Conservation (phyloP, 106 monocot species). For the Dendrobium chrysotoxum region DNA sequence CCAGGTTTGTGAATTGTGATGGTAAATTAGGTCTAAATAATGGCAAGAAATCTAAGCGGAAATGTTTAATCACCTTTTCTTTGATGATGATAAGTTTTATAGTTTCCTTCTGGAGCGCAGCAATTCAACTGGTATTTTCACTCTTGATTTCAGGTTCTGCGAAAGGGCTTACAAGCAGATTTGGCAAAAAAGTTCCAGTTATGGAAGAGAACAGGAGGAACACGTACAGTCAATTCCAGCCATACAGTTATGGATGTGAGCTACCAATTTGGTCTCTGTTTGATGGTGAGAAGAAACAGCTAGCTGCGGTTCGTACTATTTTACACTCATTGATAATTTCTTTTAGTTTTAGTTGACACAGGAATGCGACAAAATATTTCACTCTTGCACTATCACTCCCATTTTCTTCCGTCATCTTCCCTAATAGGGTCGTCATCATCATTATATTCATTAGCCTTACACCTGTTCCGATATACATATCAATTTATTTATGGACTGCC, state of each 20-base stretch:
- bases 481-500: no score
- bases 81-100: background rate
- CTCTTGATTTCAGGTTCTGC: constrained; percentile 31
- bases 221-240: constrained; percentile 46
- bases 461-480: no score
- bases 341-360: background rate
- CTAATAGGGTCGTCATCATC: background rate
- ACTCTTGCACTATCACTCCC: background rate
- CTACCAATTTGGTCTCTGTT: constrained; percentile 31
- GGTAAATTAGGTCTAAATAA: background rate
- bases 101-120: background rate
- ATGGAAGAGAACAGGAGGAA: constrained; percentile 69
- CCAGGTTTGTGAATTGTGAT: constrained; percentile 3
- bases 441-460: background rate
- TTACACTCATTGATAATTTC: background rate
- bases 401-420: background rate
- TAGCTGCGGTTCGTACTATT: constrained; percentile 41
- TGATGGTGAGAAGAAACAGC: constrained; percentile 42
- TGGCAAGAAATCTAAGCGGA: background rate
- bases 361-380: background rate
- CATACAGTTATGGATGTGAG: constrained; percentile 17
- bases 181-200: constrained; percentile 43
- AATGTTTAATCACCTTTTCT: background rate
- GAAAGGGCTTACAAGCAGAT: constrained; percentile 27
- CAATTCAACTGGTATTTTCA: background rate